Percentiles rank a stretch among this genome's conserved stretches.
Conservation (phyloP, 2,329 filamentous ascomycete genomes). For the Fusarium agapanthi region DNA sequence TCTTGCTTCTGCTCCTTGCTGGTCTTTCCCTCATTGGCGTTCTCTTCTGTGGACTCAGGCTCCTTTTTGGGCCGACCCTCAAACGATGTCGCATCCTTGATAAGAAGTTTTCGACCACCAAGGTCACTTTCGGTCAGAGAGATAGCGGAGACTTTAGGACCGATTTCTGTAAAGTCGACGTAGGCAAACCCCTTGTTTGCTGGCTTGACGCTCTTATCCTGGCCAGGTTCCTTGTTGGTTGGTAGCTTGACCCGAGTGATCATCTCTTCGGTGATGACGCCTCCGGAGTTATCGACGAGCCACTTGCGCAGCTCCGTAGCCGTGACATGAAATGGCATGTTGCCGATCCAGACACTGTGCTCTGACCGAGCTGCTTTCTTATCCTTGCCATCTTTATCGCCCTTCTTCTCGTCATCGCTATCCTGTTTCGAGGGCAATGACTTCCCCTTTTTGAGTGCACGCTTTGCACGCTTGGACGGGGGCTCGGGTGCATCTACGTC, state of each 20-base stretch:
- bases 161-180: conserved; percentile 82
- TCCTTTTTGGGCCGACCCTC: conserved; percentile 85
- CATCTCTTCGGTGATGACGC: conserved; percentile 69
- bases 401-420: conserved; percentile 47
- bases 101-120: conserved; percentile 80
- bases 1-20: conserved; percentile 49
- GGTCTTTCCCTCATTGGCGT: conserved; percentile 44
- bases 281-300: conserved; percentile 76
- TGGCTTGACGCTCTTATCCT: conserved; percentile 46
- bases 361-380: conserved; percentile 70
- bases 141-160: conserved; percentile 79
- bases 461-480: conserved; percentile 91
- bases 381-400: conserved; percentile 50
- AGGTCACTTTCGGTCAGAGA: conserved; percentile 86
- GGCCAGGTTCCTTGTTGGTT: conserved; percentile 60
- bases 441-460: conserved; percentile 87
- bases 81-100: conserved; percentile 91
- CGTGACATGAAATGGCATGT: conserved; percentile 85
- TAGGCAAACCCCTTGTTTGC: conserved; percentile 96
- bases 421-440: conserved; percentile 55
- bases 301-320: conserved; percentile 80
- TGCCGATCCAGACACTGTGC: conserved; percentile 94
- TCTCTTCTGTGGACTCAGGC: conserved; percentile 45
- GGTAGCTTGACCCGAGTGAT: conserved; percentile 90
- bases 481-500: conserved; percentile 91